These are phyloP conservation scores for Cercospora zeae-maydis DNA, from an alignment of 2,329 filamentous ascomycete genomes.

Conservation along the genomic window DNA sequence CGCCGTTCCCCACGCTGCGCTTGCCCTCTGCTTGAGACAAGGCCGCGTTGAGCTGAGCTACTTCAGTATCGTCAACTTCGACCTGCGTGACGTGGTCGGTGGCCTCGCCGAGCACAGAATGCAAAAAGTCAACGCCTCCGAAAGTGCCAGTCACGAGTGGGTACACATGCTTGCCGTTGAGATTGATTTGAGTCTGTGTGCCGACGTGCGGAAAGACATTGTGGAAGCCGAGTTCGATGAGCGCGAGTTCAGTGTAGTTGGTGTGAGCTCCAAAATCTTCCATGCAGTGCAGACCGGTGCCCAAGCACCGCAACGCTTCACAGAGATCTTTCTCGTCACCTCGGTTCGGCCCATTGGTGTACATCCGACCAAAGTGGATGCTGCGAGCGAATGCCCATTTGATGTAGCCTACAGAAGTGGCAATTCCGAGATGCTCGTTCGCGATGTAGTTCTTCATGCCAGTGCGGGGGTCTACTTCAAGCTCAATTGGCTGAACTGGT, in stretches of 20 bases:
- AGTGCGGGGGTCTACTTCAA: conserved; percentile 52
- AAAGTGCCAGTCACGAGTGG: conserved; percentile 54
- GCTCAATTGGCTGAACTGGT: conserved; percentile 57
- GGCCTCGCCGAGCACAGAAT: conserved; percentile 50
- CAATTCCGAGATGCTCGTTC: conserved; percentile 82
- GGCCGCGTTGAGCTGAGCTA: conserved; percentile 46
- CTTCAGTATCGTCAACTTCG: conserved; percentile 48
- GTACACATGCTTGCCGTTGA: conserved; percentile 48
- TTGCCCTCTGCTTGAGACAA: conserved; percentile 42
- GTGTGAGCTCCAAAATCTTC: conserved; percentile 56
- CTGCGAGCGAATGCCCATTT: conserved; percentile 45
- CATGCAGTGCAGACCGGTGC: conserved; percentile 52
- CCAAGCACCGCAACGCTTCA: conserved; percentile 50
- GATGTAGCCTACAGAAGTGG: conserved; percentile 74
- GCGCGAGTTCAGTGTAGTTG: conserved; percentile 53
- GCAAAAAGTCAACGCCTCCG: conserved; percentile 51
- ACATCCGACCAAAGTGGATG: conserved; percentile 49
- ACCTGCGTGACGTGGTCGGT: conserved; percentile 50
- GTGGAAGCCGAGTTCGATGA: conserved; percentile 50
- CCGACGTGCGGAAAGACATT: conserved; percentile 54
- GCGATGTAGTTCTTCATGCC: conserved; percentile 99
- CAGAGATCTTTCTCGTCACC: conserved; percentile 47
- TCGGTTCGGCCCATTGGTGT: conserved; percentile 43
- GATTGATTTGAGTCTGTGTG: conserved; percentile 43
- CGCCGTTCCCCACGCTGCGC: conserved; percentile 31